Base-by-base conservation (phyloP, 2,329 filamentous ascomycete species). In the Nannizziopsis arthrosporioides region DNA sequence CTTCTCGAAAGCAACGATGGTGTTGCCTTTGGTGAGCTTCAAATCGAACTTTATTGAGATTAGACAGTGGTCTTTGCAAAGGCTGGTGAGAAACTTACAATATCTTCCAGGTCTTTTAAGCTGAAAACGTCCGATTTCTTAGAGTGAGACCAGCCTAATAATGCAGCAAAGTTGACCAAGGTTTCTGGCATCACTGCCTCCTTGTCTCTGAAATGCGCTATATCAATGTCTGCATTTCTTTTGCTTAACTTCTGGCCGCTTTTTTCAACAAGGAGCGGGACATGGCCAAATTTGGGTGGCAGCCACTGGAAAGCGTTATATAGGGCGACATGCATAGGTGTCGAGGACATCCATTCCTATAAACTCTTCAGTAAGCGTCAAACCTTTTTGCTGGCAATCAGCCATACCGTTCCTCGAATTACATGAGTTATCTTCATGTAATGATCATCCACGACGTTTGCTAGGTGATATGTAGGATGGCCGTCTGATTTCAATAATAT, bases 391-490 rank as follows among this genome's bases (percentile, higher is more conserved):
- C 38, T 27, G 31, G 4, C 34, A 22, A 8, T 17, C n/a, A 5
- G 2, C 65, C 75, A 58, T 67, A 84, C 82, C 19, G 84, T 82
- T 46, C 90, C 92, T 37, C 92, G 81, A 50, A 98, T 85, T 11
- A 98, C 92, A 65, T 96, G 90, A 0, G 89, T 95, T 56, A 98
- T 93, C 51, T 85, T 71, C 92, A 98, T 98, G 51, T 84, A 73
- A 63, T 95, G 86, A 60, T 98, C 92, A 61, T 98, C 92, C 3
- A 98, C 82, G 7, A 98, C 90, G 60, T 96, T 98, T 3, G 92
- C 92, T 52, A 98, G 82, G 65, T 98, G 92, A 61, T 98, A 98
- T 0, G 93, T 98, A 0, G 92, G 92, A 54, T 84, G 84, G 0
- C 88, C 89, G 62, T 98, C 92, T 0, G 81, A 82, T 65, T 98